Evolutionary conservation across 345 rosid genomes (phyloP).

Genomic region (Isatis tinctoria): DNA sequence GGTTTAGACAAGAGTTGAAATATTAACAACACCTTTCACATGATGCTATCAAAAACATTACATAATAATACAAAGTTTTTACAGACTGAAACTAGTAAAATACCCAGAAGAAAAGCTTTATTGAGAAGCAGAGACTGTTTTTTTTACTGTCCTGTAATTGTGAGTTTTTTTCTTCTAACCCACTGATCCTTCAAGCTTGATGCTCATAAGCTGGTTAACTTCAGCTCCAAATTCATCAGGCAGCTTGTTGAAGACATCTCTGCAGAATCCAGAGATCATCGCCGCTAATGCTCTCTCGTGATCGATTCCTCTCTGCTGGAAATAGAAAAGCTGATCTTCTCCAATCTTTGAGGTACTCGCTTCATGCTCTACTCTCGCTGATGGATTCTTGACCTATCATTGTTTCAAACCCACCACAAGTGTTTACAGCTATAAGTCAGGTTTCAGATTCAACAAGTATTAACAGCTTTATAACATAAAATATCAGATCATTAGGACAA

Average conservation of each 20-base stretch:
- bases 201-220: constrained; percentile 87
- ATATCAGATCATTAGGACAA: not conserved
- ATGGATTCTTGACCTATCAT: constrained; percentile 76
- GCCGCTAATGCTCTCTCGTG: constrained; percentile 97
- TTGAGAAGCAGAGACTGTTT: not conserved
- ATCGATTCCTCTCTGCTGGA: constrained; percentile 93
- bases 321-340: constrained; percentile 94
- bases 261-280: constrained; percentile 91
- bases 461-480: not conserved
- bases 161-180: constrained; percentile 44
- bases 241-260: constrained; percentile 82
- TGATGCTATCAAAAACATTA: not conserved
- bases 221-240: constrained; percentile 93
- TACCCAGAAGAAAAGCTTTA: not conserved
- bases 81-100: constrained; percentile 2
- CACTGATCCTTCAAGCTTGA: constrained; percentile 93
- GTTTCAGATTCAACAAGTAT: not conserved
- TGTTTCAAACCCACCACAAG: not conserved
- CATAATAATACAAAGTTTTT: not conserved
- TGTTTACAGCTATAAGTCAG: not conserved
- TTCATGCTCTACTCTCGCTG: constrained; percentile 90
- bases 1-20: not conserved
- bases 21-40: constrained; percentile 15
- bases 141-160: not conserved
- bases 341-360: constrained; percentile 95